Percentiles rank a stretch among this genome's conserved stretches.
These are phyloP conservation scores for Diplodia sapinea DNA, from an alignment of 2,329 filamentous ascomycete genomes.

Conservation along the genomic window DNA sequence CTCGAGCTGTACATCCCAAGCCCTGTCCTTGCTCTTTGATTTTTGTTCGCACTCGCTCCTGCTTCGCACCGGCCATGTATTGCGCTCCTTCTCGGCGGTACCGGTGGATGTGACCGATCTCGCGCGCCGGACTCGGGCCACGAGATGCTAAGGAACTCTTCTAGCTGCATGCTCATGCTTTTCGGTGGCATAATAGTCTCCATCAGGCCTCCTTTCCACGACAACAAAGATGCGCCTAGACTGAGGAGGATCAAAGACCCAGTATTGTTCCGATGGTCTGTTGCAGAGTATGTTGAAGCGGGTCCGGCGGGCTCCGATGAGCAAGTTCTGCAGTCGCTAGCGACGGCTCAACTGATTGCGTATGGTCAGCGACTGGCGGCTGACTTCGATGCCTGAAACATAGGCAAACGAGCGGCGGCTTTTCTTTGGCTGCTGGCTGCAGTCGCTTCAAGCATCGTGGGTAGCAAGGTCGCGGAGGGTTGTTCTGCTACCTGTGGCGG, in stretches of 20 bases:
- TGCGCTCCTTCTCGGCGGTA: background rate
- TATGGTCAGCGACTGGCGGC: background rate
- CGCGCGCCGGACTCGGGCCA: background rate
- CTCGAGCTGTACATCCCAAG: background rate
- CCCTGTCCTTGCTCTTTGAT: background rate
- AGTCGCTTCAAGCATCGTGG: background rate
- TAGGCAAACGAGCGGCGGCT: background rate
- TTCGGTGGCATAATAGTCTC: constrained; percentile 1
- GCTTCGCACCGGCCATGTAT: background rate
- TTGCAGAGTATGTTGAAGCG: background rate
- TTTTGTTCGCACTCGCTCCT: background rate
- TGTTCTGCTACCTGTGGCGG: background rate
- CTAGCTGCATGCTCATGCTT: background rate
- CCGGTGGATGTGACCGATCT: background rate
- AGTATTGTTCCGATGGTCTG: background rate
- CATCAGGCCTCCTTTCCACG: background rate
- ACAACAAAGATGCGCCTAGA: background rate
- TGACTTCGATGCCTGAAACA: background rate
- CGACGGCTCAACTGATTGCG: background rate
- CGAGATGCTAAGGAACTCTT: background rate
- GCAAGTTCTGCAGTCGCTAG: background rate
- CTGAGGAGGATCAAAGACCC: background rate
- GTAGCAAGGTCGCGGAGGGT: background rate
- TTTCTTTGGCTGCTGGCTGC: background rate
- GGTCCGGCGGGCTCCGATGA: background rate